Evolutionary conservation across 1,284 basidiomycete genomes (phyloP), one percentile per base, ranked within the genome.

Genomic region (Moesziomyces parantarcticus): DNA sequence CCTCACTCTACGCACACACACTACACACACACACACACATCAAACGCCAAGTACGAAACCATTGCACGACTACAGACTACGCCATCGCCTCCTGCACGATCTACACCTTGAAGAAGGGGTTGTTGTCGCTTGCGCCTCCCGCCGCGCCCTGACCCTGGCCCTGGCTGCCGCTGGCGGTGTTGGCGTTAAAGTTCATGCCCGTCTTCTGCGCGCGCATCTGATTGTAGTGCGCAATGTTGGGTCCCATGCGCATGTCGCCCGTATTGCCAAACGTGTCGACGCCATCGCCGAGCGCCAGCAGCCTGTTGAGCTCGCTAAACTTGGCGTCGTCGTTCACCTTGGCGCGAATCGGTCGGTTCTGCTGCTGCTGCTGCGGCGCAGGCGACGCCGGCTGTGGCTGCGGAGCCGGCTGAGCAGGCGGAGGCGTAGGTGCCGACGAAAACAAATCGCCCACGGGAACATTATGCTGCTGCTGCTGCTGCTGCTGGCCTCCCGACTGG

Each of bases 201-300:
- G 76, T 77, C 58, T 65, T 62, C 47, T 77, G 75, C 1, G 62
- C 64, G 32, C 69, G 65, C 69, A 76, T 69, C 54, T 68, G 54
- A 42, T 71, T 68, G 58, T 63, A 65, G 41, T 58, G 48, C 4
- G 63, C 68, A 14, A 62, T 65, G 50, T 73, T 76, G 53, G 69
- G 78, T 14, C 80, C 79, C 63, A 80, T 62, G 39, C 82, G 69
- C 76, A 80, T 74, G 22, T 83, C 81, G 44, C 82, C 82, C 46
- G 76, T 75, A 66, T 83, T 83, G 20, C 82, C 82, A 55, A 83
- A 83, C 13, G 82, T 83, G 50, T 83, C 82, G 9, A 80, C 57
- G 16, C 80, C 82, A 16, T 83, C 82, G 25, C 82, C 82, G 5
- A 68, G 55, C 10, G 82, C 82, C 4, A 83, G 71, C 50, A 83